Percentiles rank a stretch among this genome's conserved stretches.
Conservation (phyloP, 805 yeast genomes). For the Teunomyces cretensis region DNA sequence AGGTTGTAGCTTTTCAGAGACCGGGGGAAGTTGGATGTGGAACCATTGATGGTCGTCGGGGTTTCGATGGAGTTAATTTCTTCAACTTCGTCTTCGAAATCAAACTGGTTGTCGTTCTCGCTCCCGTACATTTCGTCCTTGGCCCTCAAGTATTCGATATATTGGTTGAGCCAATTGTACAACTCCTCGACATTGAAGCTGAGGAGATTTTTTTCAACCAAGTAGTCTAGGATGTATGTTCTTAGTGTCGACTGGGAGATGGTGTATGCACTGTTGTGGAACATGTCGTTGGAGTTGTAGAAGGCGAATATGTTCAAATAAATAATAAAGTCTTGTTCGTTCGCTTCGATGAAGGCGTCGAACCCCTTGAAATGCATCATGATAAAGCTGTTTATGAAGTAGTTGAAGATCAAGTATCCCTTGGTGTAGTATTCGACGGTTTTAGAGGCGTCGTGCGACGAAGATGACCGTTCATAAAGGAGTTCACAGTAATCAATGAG, state of each 20-base stretch:
- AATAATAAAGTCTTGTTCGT: conserved; percentile 40
- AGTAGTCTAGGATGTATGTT: conserved; percentile 25
- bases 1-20: conserved; percentile 2
- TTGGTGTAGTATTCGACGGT: conserved; percentile 23
- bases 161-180: conserved; percentile 39
- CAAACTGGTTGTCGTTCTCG: neutral
- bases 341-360: conserved; percentile 35
- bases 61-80: neutral
- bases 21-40: neutral
- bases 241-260: conserved; percentile 22
- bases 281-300: conserved; percentile 30
- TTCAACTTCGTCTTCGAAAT: neutral
- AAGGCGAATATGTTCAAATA: conserved; percentile 43
- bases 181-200: conserved; percentile 36
- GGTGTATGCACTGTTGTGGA: conserved; percentile 18
- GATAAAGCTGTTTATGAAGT: conserved; percentile 42
- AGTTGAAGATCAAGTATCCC: conserved; percentile 42
- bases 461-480: conserved; percentile 32
- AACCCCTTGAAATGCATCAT: conserved; percentile 45
- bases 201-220: conserved; percentile 28
- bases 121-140: conserved; percentile 17
- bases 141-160: conserved; percentile 35
- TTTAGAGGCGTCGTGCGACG: conserved; percentile 2
- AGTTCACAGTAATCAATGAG: conserved; percentile 40
- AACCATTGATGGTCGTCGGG: neutral